phyloP scores from a whole-genome alignment of 1,139 yeast species.

The Taphrina pruni region DNA sequence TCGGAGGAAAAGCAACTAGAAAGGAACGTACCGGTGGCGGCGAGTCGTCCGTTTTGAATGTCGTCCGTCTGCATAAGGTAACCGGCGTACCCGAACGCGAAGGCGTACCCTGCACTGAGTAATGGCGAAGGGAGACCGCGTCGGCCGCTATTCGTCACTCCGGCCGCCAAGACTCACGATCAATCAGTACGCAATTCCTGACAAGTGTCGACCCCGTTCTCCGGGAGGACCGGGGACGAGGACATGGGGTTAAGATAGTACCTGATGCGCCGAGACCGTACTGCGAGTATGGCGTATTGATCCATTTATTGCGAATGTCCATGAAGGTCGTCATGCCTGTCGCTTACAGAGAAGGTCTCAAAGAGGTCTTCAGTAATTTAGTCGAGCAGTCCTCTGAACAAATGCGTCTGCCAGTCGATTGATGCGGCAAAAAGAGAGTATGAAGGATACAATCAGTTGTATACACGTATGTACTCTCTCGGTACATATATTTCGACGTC shows the following conservation, averaged over 20 bases:
- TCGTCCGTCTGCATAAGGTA: constrained; percentile 18
- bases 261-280: constrained; percentile 27
- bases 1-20: neutral
- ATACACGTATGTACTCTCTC: no score
- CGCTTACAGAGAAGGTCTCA: no score
- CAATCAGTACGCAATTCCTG: neutral
- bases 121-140: constrained; percentile 25
- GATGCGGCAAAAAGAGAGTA: no score
- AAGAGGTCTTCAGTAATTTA: no score
- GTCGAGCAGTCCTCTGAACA: no score
- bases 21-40: constrained; percentile 17
- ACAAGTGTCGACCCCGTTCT: no score
- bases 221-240: no score
- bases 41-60: constrained; percentile 18
- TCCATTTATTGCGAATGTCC: constrained; percentile 19
- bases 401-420: no score
- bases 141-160: constrained; percentile 23
- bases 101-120: constrained; percentile 28
- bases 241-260: neutral
- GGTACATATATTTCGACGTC: no score
- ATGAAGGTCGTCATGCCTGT: constrained; percentile 12
- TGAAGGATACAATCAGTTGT: no score
- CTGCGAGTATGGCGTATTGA: constrained; percentile 18
- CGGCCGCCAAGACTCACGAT: constrained; percentile 19
- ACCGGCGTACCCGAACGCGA: constrained; percentile 28